Conservation (phyloP, 495 filamentous ascomycete genomes). For the Trypethelium eluteriae region DNA sequence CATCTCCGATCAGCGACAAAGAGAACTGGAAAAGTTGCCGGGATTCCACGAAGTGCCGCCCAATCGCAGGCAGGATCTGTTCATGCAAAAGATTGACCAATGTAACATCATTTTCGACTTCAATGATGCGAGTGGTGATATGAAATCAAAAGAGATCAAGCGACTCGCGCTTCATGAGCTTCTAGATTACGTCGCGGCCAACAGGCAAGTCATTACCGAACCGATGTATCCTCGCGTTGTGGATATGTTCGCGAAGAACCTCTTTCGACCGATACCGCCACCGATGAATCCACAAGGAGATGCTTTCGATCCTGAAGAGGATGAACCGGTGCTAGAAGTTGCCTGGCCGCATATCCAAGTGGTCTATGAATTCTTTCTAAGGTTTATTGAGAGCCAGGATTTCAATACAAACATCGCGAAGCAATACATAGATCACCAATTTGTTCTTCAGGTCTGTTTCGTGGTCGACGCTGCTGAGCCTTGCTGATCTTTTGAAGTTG, state of each 20-base stretch:
- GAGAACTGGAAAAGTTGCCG: constrained; percentile 92
- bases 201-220: constrained; percentile 95
- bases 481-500: constrained; percentile 43
- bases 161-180: constrained; percentile 91
- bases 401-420: constrained; percentile 99
- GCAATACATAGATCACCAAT: constrained; percentile 94
- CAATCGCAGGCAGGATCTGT: constrained; percentile 89
- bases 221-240: constrained; percentile 98
- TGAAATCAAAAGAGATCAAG: constrained; percentile 99
- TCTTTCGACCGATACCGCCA: constrained; percentile 94
- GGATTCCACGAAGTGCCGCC: constrained; percentile 99
- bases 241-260: constrained; percentile 98
- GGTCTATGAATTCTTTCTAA: constrained; percentile 97
- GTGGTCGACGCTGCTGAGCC: background rate
- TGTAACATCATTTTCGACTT: constrained; percentile 99
- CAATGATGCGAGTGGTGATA: constrained; percentile 94
- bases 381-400: constrained; percentile 98
- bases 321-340: constrained; percentile 95
- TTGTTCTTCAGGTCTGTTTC: constrained; percentile 71
- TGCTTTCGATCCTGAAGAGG: constrained; percentile 97
- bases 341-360: constrained; percentile 99
- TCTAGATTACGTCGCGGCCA: constrained; percentile 96
- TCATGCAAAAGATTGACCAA: constrained; percentile 99
- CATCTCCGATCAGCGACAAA: constrained; percentile 81
- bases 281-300: constrained; percentile 97